Base-by-base conservation (phyloP, 2,329 filamentous ascomycete species). In the Colletotrichum horii region DNA sequence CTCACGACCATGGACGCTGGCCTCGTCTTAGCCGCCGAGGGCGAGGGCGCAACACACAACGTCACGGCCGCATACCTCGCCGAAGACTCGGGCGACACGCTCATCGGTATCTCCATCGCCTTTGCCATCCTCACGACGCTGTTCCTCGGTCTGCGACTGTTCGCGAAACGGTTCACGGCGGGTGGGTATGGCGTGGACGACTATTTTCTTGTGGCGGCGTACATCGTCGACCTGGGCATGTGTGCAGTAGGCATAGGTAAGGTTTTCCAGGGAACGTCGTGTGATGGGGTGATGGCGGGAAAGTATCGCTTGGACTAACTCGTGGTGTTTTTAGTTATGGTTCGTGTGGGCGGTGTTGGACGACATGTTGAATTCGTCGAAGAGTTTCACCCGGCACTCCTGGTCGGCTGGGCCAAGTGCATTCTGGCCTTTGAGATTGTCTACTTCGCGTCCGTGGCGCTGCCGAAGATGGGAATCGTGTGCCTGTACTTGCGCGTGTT, bases 401-500 rank as follows among this genome's bases (percentile, higher is more conserved):
- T 80, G 14, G 65, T 58, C 6, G 77, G 75, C 11, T 82, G 80
- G 80, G 78, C 78, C 30, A 78, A 80, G 34, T 76, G 77, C 60
- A 68, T 81, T 15, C 74, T 81, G 30, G 79, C 78, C 22, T 82
- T 82, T 32, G 80, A 82, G 70, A 70, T 81, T 36, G 56, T 80
- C 62, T 83, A 83, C 74, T 82, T 83, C 61, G 72, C 76, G 5
- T 79, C 80, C 16, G 78, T 81, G 3, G 77, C 79, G 6, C 66
- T 83, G 22, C 80, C 80, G 24, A 82, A 82, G 75, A 78, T 82
- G 66, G 78, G 79, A 28, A 82, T 82, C 56, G 76, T 83, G 8
- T 80, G 75, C 48, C 77, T 82, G 14, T 83, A 83, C 60, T 75
- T 82, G n/a, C 81, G 80, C 28, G 75, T 83, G 12, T 81, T 83